A percentile compares a stretch with the other conserved stretches of the same genome.
Conservation (phyloP, 495 filamentous ascomycete genomes). For the Physcia stellaris region DNA sequence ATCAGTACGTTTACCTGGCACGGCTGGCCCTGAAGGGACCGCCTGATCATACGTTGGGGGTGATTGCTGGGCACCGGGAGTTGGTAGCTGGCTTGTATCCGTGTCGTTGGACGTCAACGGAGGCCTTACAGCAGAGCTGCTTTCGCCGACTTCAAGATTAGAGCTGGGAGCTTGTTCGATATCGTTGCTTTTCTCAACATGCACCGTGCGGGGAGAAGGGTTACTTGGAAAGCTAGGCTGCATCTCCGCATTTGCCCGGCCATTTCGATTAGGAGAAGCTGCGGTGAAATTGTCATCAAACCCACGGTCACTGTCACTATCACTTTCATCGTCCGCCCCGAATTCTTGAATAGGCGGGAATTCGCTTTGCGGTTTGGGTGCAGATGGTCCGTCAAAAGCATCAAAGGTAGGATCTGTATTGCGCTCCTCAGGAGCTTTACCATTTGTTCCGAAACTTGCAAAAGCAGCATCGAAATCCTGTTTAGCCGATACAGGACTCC, state of each 20-base stretch:
- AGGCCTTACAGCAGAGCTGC: conserved; percentile 10
- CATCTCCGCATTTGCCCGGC: too few relatives aligned
- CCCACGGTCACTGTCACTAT: conserved; percentile 66
- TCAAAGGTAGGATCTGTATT: conserved; percentile 18
- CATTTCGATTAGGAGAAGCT: conserved; percentile 42
- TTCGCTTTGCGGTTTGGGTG: conserved; percentile 36
- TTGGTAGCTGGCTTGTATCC: conserved; percentile 27
- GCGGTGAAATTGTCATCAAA: conserved; percentile 91
- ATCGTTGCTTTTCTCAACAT: too few relatives aligned
- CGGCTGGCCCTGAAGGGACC: conserved; percentile 21
- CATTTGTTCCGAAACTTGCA: conserved; percentile 43
- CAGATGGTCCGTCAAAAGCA: conserved; percentile 21
- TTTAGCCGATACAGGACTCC: conserved; percentile 42
- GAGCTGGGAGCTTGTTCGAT: conserved; percentile 17
- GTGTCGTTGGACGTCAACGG: conserved; percentile 11
- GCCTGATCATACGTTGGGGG: conserved; percentile 51
- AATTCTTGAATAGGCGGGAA: conserved; percentile 91
- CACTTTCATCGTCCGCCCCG: conserved; percentile 59
- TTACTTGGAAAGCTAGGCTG: too few relatives aligned
- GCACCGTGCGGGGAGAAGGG: too few relatives aligned
- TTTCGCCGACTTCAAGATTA: conserved; percentile 2
- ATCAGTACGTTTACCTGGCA: conserved; percentile 17
- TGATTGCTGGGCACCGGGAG: conserved; percentile 43
- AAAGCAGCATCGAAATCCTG: conserved; percentile 69
- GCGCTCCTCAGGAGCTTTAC: conserved; percentile 31